Base-by-base conservation (phyloP, 2,329 filamentous ascomycete species). In the Fusarium continuum region DNA sequence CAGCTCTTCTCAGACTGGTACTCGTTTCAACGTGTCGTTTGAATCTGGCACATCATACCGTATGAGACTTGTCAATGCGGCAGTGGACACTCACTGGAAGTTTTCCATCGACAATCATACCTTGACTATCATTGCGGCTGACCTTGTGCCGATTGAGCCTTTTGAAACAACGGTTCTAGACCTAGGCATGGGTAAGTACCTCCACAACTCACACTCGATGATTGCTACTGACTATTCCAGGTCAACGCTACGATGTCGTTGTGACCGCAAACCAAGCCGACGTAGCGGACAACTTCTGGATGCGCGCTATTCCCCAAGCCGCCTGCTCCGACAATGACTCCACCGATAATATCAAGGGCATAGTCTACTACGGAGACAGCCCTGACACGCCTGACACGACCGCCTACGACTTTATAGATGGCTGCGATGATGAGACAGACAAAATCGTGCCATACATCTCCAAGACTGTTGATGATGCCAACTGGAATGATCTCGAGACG, bases 141-240 rank as follows among this genome's bases (percentile, higher is more conserved):
- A 88, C 56, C 74, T 88, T 5, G 83, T 88, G 0, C 84, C 86
- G 3, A 78, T 89, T 20, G 67, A 77, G 20, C 86, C 86, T 0
- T 89, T 83, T 57, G 73, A 74, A 1, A 81, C 85, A 1, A 76
- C 78, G 0, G 47, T 79, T 5, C 5, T 69, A 0, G 31, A 64
- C 10, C 10, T 69, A 0, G 56, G 36, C 9, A 69, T 69, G 65
- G 66, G 62, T 68, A n/a, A 29, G 62, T 32, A 1, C 7, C 8
- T 5, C 3, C 1, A 10, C 5, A 5, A 16, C 0, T 1, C 0
- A 3, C 13, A 9, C 14, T 6, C 8, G 2, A 1, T 17, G 2
- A 10, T 1, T 0, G 3, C 1, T 6, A 11, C 48, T 55, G 9
- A 55, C 23, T 0, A 9, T 0, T 2, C 0, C 28, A 79, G 84